Conservation (phyloP, 2,329 filamentous ascomycete genomes). For the Coniochaeta ligniaria region DNA sequence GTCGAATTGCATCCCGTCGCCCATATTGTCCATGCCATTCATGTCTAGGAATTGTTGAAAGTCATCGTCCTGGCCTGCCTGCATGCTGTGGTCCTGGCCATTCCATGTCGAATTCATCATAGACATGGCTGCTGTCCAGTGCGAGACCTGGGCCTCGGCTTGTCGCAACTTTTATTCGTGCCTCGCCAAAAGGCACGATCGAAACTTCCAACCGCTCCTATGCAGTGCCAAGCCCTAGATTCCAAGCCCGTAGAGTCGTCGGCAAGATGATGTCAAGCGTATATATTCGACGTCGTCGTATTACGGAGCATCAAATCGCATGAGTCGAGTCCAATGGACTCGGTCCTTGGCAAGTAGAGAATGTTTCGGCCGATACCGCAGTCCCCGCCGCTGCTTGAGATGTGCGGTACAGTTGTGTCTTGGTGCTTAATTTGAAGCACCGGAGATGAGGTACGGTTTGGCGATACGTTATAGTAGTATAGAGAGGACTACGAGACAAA, state of each 20-base stretch:
- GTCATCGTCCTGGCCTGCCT: conserved; percentile 47
- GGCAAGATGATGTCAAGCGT: too few species aligned
- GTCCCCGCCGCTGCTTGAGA: background rate
- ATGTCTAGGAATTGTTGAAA: conserved; percentile 60
- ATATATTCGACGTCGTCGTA: too few species aligned
- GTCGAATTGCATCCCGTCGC: conserved; percentile 51
- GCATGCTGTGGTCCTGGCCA: conserved; percentile 46
- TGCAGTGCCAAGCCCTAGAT: background rate
- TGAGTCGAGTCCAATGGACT: background rate
- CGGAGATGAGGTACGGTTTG: background rate
- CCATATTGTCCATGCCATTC: conserved; percentile 44
- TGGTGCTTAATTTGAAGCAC: background rate
- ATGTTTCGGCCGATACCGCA: background rate
- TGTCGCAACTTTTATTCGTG: background rate
- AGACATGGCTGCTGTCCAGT: background rate
- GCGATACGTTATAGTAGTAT: background rate
- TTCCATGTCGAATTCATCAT: conserved; percentile 1
- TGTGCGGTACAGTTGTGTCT: background rate
- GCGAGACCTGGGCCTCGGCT: background rate
- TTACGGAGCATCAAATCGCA: background rate
- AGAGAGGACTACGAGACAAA: background rate
- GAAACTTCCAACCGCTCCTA: background rate
- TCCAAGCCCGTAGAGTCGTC: background rate
- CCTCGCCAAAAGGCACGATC: background rate
- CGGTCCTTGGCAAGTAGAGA: background rate